Evolutionary conservation across 495 filamentous ascomycete species (phyloP).

Genomic region (Amniculicola lignicola): DNA sequence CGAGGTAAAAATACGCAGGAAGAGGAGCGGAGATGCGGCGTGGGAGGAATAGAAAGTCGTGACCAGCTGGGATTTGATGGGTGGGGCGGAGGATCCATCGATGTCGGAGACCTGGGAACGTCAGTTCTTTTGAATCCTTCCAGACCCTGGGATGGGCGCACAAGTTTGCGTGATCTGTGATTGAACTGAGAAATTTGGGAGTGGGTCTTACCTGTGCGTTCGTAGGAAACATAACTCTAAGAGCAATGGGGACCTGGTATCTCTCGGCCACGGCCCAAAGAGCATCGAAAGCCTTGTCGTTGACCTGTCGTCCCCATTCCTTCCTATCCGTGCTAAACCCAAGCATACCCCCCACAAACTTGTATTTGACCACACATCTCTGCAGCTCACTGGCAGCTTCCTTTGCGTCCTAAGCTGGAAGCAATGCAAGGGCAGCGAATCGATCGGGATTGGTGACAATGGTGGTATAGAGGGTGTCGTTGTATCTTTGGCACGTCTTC

Average conservation of each 20-base stretch:
- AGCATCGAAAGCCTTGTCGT: slow-evolving; percentile 45
- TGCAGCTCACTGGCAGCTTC: slow-evolving; percentile 50
- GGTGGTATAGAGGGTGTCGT: slow-evolving; percentile 53
- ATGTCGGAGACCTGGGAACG: slow-evolving; percentile 37
- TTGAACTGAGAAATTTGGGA: too few relatives aligned
- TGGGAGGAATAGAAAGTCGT: slow-evolving; percentile 49
- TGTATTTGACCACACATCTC: slow-evolving; percentile 46
- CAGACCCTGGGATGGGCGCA: too few relatives aligned
- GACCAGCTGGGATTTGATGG: slow-evolving; percentile 43
- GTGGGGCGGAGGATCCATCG: slow-evolving; percentile 14
- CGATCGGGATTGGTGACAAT: slow-evolving; percentile 47
- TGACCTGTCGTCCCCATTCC: slow-evolving; percentile 52
- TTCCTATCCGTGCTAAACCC: slow-evolving; percentile 53
- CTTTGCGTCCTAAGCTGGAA: slow-evolving; percentile 49
- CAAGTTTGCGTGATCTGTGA: too few relatives aligned
- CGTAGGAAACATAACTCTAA: slow-evolving; percentile 9
- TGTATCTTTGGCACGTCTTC: slow-evolving; percentile 44
- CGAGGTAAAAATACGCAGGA: slow-evolving; percentile 45
- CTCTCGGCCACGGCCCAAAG: slow-evolving; percentile 51
- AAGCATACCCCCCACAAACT: slow-evolving; percentile 58
- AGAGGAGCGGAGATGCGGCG: slow-evolving; percentile 47
- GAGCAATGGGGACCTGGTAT: slow-evolving; percentile 49
- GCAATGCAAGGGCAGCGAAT: slow-evolving; percentile 54
- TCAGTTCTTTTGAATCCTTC: slow-evolving; percentile 40
- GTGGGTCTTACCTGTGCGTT: slow-evolving; percentile 7